phyloP scores from a whole-genome alignment of 2,329 filamentous ascomycete genomes.

The Geosmithia morbida region DNA sequence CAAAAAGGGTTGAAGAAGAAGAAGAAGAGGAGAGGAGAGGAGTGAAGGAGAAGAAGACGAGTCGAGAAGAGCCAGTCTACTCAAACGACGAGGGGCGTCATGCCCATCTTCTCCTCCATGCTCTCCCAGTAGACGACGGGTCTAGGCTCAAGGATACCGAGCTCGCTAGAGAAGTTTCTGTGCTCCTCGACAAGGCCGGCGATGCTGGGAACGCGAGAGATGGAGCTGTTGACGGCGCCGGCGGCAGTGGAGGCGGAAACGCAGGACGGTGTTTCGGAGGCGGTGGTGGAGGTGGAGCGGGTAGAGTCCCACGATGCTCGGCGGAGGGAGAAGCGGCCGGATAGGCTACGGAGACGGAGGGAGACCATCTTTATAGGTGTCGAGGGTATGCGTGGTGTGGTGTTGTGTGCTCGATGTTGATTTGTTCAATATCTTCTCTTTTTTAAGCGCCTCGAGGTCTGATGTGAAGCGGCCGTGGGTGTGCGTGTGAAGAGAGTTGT shows the following conservation, averaged over 20 bases:
- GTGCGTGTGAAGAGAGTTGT: neutral
- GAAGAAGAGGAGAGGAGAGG: neutral
- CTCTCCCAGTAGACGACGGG: conserved; percentile 51
- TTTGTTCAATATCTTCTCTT: too few relatives aligned
- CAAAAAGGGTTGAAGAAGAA: neutral
- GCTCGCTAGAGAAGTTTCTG: conserved; percentile 33
- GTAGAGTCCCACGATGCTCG: conserved; percentile 1
- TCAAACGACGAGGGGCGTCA: neutral
- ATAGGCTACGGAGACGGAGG: neutral
- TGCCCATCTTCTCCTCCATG: conserved; percentile 43
- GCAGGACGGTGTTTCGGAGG: conserved; percentile 7
- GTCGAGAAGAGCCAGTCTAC: neutral
- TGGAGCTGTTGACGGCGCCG: conserved; percentile 42
- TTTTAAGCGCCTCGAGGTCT: neutral
- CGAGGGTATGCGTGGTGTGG: neutral
- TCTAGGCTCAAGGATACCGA: conserved; percentile 44
- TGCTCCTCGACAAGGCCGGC: conserved; percentile 44
- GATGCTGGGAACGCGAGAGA: conserved; percentile 42
- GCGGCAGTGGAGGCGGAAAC: conserved; percentile 23
- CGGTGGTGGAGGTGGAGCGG: conserved; percentile 12
- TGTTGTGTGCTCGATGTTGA: neutral
- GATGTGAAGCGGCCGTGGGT: neutral
- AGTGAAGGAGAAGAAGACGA: neutral
- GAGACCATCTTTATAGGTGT: neutral
- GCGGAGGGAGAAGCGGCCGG: conserved; percentile 1